These are phyloP conservation scores for Colletotrichum sp. DNA, from an alignment of 2,329 filamentous ascomycete species.

Conservation along the genomic window DNA sequence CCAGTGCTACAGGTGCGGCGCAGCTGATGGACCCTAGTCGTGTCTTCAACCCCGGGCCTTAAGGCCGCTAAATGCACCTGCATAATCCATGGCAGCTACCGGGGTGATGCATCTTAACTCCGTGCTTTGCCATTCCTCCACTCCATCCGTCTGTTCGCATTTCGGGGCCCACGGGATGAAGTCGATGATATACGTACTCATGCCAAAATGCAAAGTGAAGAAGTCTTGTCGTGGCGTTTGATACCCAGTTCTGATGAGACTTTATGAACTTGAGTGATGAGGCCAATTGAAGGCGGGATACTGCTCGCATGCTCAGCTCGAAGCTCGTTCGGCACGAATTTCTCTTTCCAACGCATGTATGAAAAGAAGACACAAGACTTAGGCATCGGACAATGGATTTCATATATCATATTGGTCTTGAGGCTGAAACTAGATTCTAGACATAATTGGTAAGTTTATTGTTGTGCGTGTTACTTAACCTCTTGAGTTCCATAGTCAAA, in stretches of 20 bases:
- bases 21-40: neutral
- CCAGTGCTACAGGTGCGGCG: neutral
- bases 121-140: neutral
- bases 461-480: neutral
- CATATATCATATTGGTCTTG: fast-evolving
- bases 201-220: neutral
- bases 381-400: neutral
- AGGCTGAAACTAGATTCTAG: neutral
- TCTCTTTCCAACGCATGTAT: neutral
- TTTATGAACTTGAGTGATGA: neutral
- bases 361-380: neutral
- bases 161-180: neutral
- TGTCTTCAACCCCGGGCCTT: neutral
- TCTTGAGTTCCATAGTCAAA: neutral
- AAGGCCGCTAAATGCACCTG: neutral
- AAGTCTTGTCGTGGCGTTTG: neutral
- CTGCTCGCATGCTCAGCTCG: neutral
- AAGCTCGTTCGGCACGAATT: fast-evolving
- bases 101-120: neutral
- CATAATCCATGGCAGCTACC: neutral
- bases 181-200: neutral
- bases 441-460: neutral
- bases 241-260: neutral
- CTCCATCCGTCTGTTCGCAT: neutral
- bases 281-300: neutral